phyloP scores from a whole-genome alignment of 768 basidiomycete genomes.

The Suillus alpinus region DNA sequence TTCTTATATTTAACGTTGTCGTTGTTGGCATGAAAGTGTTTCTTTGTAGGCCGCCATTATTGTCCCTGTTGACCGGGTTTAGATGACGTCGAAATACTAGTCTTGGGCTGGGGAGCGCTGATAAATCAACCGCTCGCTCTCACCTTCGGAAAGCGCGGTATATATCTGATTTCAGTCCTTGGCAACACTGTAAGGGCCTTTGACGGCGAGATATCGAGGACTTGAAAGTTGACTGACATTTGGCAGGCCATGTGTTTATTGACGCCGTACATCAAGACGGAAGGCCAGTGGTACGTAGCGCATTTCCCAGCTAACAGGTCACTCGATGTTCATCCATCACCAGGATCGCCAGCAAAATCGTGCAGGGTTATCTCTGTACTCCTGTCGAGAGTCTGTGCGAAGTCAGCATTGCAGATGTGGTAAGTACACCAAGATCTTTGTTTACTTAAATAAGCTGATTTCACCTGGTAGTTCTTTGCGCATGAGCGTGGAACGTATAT shows the following conservation, averaged over 20 bases:
- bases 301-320: background rate
- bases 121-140: conserved; percentile 20
- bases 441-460: background rate
- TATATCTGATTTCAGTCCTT: conserved; percentile 17
- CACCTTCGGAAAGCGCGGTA: conserved; percentile 18
- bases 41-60: conserved; percentile 8
- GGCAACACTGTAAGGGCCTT: conserved; percentile 12
- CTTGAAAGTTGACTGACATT: background rate
- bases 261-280: conserved; percentile 19
- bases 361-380: conserved; percentile 20
- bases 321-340: background rate
- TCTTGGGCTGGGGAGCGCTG: conserved; percentile 17
- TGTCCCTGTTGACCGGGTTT: background rate
- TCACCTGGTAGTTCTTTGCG: conserved; percentile 14
- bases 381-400: conserved; percentile 21
- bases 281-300: conserved; percentile 14
- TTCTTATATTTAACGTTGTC: background rate
- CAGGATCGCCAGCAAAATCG: conserved; percentile 19
- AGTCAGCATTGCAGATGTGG: conserved; percentile 18
- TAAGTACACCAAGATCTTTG: background rate
- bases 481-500: conserved; percentile 20
- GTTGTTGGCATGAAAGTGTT: conserved; percentile 10
- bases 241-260: conserved; percentile 17
- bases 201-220: no score
- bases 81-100: conserved; percentile 5